phyloP scores from a whole-genome alignment of 306 rosid species.

The Dryas octopetala region DNA sequence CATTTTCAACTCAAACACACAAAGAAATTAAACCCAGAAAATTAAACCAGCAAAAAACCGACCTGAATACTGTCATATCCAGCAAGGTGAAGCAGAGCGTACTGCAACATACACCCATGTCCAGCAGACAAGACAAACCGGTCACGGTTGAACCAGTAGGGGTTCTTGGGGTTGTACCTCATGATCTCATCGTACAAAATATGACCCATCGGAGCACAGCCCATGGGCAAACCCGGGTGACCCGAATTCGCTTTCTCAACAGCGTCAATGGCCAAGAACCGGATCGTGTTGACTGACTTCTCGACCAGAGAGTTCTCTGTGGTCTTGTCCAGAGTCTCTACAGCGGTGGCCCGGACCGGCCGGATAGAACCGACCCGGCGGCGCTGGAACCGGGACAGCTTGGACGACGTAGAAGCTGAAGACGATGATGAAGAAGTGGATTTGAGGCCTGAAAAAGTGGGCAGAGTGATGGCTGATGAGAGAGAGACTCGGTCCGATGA shows the following conservation, averaged over 20 bases:
- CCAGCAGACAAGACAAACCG: constrained; percentile 95
- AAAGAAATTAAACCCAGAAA: background rate
- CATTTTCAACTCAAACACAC: constrained; percentile 1
- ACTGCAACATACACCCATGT: constrained; percentile 96
- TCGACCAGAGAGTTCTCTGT: constrained; percentile 60
- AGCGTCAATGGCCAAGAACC: constrained; percentile 77
- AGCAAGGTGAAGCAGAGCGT: constrained; percentile 91
- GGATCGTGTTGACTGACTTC: constrained; percentile 88
- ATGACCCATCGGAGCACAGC: constrained; percentile 97
- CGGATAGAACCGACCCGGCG: constrained; percentile 19
- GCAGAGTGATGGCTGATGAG: constrained; percentile 49
- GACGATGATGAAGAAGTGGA: constrained; percentile 34
- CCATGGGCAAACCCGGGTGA: constrained; percentile 98
- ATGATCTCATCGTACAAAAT: constrained; percentile 79
- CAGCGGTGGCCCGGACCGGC: constrained; percentile 45
- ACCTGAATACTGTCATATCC: constrained; percentile 90
- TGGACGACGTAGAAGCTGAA: constrained; percentile 7
- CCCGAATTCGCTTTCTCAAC: constrained; percentile 97
- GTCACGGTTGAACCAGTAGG: constrained; percentile 93
- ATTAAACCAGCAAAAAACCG: background rate
- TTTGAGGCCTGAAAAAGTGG: constrained; percentile 68
- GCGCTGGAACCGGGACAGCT: constrained; percentile 14
- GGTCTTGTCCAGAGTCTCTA: constrained; percentile 48
- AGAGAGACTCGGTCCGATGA: constrained; percentile 56
- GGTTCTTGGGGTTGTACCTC: constrained; percentile 90